A percentile compares a stretch with the other conserved stretches of the same genome.
Evolutionary conservation across 2,329 filamentous ascomycete genomes (phyloP).

Genomic region (Aspergillus novoparasiticus): DNA sequence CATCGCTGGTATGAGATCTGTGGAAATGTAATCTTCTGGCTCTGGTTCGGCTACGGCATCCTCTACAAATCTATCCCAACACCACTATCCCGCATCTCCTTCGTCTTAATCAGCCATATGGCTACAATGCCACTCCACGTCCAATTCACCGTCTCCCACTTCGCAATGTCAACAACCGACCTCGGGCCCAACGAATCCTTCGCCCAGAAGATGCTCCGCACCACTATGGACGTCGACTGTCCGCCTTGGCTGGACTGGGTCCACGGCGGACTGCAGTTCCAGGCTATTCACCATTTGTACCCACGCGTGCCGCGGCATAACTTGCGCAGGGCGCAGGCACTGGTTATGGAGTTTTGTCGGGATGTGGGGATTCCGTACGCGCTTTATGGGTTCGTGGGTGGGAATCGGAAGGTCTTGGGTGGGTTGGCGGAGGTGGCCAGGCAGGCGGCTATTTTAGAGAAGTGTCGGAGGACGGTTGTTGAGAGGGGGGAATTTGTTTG

Average conservation of each 20-base stretch:
- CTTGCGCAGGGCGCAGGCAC: slow-evolving; percentile 68
- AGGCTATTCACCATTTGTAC: slow-evolving; percentile 81
- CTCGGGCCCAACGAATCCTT: slow-evolving; percentile 81
- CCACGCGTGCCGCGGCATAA: slow-evolving; percentile 83
- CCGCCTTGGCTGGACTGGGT: slow-evolving; percentile 84
- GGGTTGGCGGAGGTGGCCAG: slow-evolving; percentile 72
- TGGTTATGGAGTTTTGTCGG: slow-evolving; percentile 76
- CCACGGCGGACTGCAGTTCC: slow-evolving; percentile 84
- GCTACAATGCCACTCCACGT: slow-evolving; percentile 79
- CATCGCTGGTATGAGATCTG: slow-evolving; percentile 74
- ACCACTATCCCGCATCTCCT: slow-evolving; percentile 66
- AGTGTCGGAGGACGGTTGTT: slow-evolving; percentile 60
- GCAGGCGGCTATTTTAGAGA: slow-evolving; percentile 71
- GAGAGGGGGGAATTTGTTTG: background rate
- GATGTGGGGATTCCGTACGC: slow-evolving; percentile 83
- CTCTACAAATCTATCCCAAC: slow-evolving; percentile 71
- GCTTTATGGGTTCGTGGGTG: slow-evolving; percentile 77
- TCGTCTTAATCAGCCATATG: slow-evolving; percentile 76
- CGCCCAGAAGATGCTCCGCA: slow-evolving; percentile 83
- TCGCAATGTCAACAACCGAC: slow-evolving; percentile 87
- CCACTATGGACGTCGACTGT: slow-evolving; percentile 90
- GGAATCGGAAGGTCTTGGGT: slow-evolving; percentile 75
- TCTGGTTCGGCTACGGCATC: slow-evolving; percentile 77
- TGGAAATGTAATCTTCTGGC: slow-evolving; percentile 79
- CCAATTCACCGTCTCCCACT: slow-evolving; percentile 89